phyloP scores from a whole-genome alignment of 345 rosid species.

The Mangifera indica region DNA sequence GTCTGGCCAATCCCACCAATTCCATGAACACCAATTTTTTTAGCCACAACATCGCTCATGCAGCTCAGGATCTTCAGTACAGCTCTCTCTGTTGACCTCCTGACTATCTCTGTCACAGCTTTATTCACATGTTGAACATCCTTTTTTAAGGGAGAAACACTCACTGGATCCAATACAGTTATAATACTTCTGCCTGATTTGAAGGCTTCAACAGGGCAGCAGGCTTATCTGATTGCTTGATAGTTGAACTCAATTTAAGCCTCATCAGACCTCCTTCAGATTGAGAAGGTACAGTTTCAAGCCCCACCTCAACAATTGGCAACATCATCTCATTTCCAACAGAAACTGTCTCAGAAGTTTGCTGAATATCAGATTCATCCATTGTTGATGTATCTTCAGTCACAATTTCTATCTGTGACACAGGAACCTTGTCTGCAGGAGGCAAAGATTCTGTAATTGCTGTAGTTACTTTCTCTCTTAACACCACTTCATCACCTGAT shows the following conservation, averaged over 20 bases:
- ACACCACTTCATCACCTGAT: background rate
- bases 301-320: background rate
- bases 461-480: background rate
- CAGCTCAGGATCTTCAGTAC: conserved; percentile 7
- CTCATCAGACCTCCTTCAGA: too few relatives aligned
- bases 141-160: too few relatives aligned
- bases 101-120: background rate
- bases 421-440: background rate
- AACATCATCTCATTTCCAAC: background rate
- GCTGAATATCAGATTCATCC: background rate
- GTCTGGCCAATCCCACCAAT: conserved; percentile 23
- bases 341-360: background rate
- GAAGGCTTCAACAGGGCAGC: too few relatives aligned
- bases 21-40: conserved; percentile 19
- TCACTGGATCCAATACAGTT: too few relatives aligned
- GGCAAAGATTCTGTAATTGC: background rate
- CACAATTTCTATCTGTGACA: too few relatives aligned
- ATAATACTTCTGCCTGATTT: too few relatives aligned
- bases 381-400: too few relatives aligned
- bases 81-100: conserved; percentile 2
- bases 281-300: too few relatives aligned
- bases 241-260: too few relatives aligned
- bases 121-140: background rate
- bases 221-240: too few relatives aligned
- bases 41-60: background rate